phyloP scores from a whole-genome alignment of 176 grass and related monocot genomes.

The Carex cristatella region DNA sequence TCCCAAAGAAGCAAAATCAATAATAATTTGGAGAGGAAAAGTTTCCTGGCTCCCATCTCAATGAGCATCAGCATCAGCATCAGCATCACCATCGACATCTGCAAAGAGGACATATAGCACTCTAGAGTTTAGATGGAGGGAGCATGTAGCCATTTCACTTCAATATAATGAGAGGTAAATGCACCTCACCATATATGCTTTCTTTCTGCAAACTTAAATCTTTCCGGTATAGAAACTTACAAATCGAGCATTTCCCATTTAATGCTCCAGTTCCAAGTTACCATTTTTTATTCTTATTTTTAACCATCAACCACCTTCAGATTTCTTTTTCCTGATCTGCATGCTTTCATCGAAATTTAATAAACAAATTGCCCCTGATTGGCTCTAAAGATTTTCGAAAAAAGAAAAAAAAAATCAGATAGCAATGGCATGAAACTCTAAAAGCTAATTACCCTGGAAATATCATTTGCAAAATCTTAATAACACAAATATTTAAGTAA shows the following conservation, averaged over 20 bases:
- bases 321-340: neutral
- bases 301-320: neutral
- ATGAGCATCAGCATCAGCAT: too few relatives aligned
- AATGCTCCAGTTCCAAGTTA: neutral
- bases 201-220: neutral
- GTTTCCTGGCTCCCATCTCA: neutral
- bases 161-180: neutral
- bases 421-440: neutral
- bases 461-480: neutral
- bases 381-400: neutral
- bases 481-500: neutral
- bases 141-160: neutral
- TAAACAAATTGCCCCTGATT: neutral
- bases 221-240: neutral
- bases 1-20: neutral
- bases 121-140: neutral
- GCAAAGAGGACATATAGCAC: neutral
- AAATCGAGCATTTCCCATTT: neutral
- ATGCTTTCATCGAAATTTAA: conserved; percentile 1
- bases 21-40: neutral
- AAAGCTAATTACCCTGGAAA: neutral
- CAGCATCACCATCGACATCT: neutral
- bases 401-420: neutral
- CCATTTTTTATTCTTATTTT: neutral
- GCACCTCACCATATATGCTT: neutral